Evolutionary conservation across 768 basidiomycete genomes (phyloP).

Genomic region (Amyloporia xantha): DNA sequence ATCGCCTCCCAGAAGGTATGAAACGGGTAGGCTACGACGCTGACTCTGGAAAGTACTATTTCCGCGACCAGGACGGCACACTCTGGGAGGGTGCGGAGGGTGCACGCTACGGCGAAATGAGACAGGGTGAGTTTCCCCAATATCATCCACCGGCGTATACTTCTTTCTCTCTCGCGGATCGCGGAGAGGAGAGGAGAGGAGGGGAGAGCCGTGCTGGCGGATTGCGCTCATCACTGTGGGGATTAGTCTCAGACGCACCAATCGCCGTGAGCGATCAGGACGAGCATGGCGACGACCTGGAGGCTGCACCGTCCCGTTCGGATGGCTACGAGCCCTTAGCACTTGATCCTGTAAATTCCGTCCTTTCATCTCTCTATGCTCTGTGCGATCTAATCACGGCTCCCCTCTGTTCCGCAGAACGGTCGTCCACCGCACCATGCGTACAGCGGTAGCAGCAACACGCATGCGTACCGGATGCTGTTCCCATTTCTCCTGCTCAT

Average conservation of each 20-base stretch:
- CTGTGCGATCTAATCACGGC: background rate
- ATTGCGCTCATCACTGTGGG: background rate
- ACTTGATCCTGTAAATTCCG: slow-evolving; percentile 39
- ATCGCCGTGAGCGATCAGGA: slow-evolving; percentile 14
- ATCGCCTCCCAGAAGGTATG: slow-evolving; percentile 46
- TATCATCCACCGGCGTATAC: background rate
- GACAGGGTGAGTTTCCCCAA: slow-evolving; percentile 27
- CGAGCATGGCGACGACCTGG: slow-evolving; percentile 39
- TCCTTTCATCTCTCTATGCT: background rate
- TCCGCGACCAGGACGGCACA: slow-evolving; percentile 47
- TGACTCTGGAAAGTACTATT: slow-evolving; percentile 62
- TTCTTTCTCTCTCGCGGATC: too few relatives aligned
- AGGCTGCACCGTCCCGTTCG: slow-evolving; percentile 46
- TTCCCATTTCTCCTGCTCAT: slow-evolving; percentile 72
- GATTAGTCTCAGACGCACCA: slow-evolving; percentile 8
- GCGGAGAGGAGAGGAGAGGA: too few relatives aligned
- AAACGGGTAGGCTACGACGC: slow-evolving; percentile 72
- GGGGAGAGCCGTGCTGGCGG: too few relatives aligned
- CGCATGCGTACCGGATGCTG: slow-evolving; percentile 46
- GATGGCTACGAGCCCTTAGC: slow-evolving; percentile 54
- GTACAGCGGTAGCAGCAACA: slow-evolving; percentile 2
- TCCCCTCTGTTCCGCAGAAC: background rate
- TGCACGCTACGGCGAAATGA: slow-evolving; percentile 50
- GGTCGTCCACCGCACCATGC: background rate
- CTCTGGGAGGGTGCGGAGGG: slow-evolving; percentile 55